phyloP scores from a whole-genome alignment of 1,139 yeast genomes.

The Nadsonia starkeyi-henricii region DNA sequence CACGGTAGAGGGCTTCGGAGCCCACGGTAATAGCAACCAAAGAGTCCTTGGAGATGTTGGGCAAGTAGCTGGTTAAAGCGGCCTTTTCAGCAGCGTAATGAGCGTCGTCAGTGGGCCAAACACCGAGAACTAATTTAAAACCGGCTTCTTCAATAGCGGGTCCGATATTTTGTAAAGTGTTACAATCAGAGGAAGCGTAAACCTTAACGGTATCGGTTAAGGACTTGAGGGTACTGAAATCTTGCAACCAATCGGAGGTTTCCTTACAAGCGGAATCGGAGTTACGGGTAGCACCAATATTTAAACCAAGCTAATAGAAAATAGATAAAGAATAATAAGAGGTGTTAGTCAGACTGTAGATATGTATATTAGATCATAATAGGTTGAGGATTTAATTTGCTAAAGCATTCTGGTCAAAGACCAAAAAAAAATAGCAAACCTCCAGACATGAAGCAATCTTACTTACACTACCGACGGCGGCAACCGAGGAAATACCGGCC shows the following conservation, averaged over 20 bases:
- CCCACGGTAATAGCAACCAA: slow-evolving; percentile 72
- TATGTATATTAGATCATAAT: too few relatives aligned
- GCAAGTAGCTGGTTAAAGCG: slow-evolving; percentile 58
- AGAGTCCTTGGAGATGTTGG: slow-evolving; percentile 50
- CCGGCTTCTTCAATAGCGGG: slow-evolving; percentile 75
- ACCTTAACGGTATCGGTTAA: slow-evolving; percentile 58
- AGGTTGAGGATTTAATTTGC: too few relatives aligned
- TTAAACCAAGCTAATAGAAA: slow-evolving; percentile 36
- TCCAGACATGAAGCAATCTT: too few relatives aligned
- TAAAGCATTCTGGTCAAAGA: too few relatives aligned
- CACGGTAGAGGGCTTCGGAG: slow-evolving; percentile 84
- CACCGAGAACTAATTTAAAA: slow-evolving; percentile 62
- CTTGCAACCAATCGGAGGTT: slow-evolving; percentile 50
- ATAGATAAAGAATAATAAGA: slow-evolving; percentile 2
- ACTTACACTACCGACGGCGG: neutral
- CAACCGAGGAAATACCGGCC: neutral
- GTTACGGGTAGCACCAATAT: slow-evolving; percentile 58
- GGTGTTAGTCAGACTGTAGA: too few relatives aligned
- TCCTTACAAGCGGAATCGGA: slow-evolving; percentile 58
- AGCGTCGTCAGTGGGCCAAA: slow-evolving; percentile 79
- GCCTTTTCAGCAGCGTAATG: slow-evolving; percentile 57
- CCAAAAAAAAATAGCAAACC: neutral
- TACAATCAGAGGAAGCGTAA: slow-evolving; percentile 79
- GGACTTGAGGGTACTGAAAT: slow-evolving; percentile 40
- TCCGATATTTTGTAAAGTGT: slow-evolving; percentile 66